Conservation (phyloP, 805 yeast species). For the Alloascoidea africana region DNA sequence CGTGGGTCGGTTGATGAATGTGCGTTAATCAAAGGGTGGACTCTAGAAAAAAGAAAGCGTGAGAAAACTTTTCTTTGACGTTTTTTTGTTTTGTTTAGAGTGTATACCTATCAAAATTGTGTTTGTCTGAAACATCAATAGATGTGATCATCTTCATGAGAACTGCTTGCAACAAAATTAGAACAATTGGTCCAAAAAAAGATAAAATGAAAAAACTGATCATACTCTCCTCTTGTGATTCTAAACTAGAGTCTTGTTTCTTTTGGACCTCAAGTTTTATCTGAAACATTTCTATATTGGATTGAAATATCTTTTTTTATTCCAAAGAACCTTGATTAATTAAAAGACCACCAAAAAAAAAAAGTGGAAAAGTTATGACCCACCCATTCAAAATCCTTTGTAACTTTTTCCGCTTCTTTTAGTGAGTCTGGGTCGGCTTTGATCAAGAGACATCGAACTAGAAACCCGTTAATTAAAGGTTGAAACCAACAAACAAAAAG, state of each 20-base stretch:
- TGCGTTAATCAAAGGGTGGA: not conserved
- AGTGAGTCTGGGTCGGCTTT: not conserved
- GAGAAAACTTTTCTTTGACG: no score
- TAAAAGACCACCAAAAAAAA: not conserved
- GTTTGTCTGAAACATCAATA: not conserved
- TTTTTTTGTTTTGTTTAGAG: no score
- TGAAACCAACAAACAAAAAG: no score
- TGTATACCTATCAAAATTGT: no score
- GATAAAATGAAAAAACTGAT: not conserved
- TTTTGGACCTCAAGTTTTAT: not conserved
- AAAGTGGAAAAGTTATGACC: not conserved
- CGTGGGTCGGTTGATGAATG: not conserved
- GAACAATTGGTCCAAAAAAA: no score
- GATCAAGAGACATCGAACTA: not conserved
- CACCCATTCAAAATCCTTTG: not conserved
- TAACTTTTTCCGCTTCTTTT: not conserved
- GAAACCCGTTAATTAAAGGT: no score
- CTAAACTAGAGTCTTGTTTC: not conserved
- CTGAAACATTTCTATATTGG: not conserved
- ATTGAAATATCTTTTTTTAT: not conserved
- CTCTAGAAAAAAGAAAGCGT: not conserved
- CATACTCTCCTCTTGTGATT: not conserved
- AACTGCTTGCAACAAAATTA: not conserved
- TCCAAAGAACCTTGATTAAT: not conserved
- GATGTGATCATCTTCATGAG: not conserved